These are phyloP conservation scores for Leccinum subgranulosum DNA, from an alignment of 768 basidiomycete genomes.

Conservation along the genomic window DNA sequence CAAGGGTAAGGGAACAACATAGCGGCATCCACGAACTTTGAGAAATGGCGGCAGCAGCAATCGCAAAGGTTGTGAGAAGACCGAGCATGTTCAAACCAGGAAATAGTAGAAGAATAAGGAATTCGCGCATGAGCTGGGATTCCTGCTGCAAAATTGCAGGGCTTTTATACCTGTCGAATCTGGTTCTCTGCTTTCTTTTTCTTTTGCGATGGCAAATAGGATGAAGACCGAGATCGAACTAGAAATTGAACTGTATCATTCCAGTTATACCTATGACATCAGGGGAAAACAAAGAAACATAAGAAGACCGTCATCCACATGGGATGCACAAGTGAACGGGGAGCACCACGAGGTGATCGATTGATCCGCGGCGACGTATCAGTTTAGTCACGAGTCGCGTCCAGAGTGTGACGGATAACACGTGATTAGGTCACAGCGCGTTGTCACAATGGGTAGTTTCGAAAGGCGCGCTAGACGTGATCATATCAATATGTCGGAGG, in stretches of 20 bases:
- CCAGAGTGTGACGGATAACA: conserved; percentile 1
- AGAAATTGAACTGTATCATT: background rate
- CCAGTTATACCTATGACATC: background rate
- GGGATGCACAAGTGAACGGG: background rate
- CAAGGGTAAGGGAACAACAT: background rate
- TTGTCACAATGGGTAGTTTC: conserved; percentile 23
- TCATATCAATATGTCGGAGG: conserved; percentile 9
- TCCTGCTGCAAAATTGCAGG: background rate
- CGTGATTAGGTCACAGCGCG: conserved; percentile 22
- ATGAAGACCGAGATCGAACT: background rate
- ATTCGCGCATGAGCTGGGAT: background rate
- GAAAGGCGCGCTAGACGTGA: background rate
- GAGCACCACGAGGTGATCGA: background rate
- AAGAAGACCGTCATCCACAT: background rate
- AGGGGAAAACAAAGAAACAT: background rate
- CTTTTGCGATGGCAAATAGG: background rate
- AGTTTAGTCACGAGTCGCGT: too few relatives aligned
- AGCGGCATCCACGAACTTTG: conserved; percentile 15
- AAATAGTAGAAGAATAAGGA: background rate
- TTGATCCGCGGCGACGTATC: background rate
- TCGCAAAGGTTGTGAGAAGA: conserved; percentile 13
- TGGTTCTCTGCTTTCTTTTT: background rate
- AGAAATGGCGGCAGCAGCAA: conserved; percentile 10
- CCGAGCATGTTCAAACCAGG: conserved; percentile 15
- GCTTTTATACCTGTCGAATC: conserved; percentile 19